phyloP scores from a whole-genome alignment of 805 yeast genomes.

The Millerago galiae region DNA sequence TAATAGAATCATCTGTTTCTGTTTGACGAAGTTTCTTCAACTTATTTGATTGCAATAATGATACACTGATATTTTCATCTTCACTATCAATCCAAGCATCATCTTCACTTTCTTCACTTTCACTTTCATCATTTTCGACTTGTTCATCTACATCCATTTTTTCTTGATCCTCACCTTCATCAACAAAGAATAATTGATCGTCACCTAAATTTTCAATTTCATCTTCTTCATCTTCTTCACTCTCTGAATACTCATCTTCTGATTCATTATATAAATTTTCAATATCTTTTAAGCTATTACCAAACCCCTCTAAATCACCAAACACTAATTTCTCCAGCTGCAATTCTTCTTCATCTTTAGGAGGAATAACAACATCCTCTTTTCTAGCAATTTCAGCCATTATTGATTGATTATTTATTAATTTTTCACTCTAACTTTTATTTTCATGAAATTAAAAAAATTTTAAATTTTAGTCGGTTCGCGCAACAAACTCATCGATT shows the following conservation, averaged over 20 bases:
- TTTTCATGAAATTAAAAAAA: neutral
- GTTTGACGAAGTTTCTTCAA: slow-evolving; percentile 65
- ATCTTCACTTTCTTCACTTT: slow-evolving; percentile 14
- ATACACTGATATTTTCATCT: slow-evolving; percentile 66
- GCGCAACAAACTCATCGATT: slow-evolving; percentile 5
- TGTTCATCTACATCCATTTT: slow-evolving; percentile 34
- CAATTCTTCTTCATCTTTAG: slow-evolving; percentile 81
- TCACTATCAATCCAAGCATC: slow-evolving; percentile 87
- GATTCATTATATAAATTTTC: slow-evolving; percentile 41
- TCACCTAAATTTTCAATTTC: slow-evolving; percentile 35
- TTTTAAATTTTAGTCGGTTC: neutral
- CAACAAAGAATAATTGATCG: slow-evolving; percentile 49
- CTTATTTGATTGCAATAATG: slow-evolving; percentile 52
- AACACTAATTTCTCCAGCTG: slow-evolving; percentile 78
- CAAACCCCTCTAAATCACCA: slow-evolving; percentile 80
- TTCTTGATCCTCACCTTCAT: slow-evolving; percentile 31
- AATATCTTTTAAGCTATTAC: slow-evolving; percentile 50
- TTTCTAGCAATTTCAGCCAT: slow-evolving; percentile 3
- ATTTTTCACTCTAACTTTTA: neutral
- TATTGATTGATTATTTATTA: neutral
- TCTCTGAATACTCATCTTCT: slow-evolving; percentile 26
- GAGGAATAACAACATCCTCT: slow-evolving; percentile 34
- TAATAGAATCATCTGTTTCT: slow-evolving; percentile 44
- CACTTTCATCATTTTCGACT: slow-evolving; percentile 17
- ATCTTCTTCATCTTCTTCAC: slow-evolving; percentile 36